These are phyloP conservation scores for Trametes cingulata DNA, from an alignment of 768 basidiomycete genomes.

Conservation along the genomic window DNA sequence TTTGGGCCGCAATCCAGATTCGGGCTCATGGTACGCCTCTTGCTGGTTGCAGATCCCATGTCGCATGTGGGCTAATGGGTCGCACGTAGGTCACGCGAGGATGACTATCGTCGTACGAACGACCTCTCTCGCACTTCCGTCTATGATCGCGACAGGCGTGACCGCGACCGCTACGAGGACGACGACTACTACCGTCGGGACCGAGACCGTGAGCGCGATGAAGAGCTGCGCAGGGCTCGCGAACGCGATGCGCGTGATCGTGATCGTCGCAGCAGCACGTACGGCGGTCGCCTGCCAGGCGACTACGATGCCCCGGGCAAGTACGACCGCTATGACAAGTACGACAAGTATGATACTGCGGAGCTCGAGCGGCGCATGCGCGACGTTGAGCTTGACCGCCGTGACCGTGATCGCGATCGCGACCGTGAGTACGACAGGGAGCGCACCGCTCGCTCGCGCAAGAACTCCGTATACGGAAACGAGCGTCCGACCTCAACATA, in stretches of 20 bases:
- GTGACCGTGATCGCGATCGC: conserved; percentile 20
- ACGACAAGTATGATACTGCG: conserved; percentile 24
- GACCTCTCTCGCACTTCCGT: conserved; percentile 34
- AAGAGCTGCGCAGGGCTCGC: conserved; percentile 55
- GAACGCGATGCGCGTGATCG: conserved; percentile 49
- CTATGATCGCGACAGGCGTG: conserved; percentile 30
- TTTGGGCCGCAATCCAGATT: conserved; percentile 39
- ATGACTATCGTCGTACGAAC: conserved; percentile 52
- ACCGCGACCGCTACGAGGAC: conserved; percentile 23
- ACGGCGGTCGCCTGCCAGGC: conserved; percentile 17
- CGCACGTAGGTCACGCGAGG: conserved; percentile 32
- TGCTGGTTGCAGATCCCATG: no score
- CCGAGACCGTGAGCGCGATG: conserved; percentile 23
- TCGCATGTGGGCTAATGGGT: no score
- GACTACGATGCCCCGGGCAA: neutral
- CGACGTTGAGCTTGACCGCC: conserved; percentile 26
- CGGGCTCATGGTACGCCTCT: neutral
- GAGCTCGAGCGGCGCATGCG: conserved; percentile 44
- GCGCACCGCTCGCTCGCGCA: conserved; percentile 22
- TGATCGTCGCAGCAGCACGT: conserved; percentile 20
- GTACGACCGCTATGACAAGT: conserved; percentile 15
- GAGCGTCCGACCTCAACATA: conserved; percentile 22
- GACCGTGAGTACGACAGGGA: conserved; percentile 22
- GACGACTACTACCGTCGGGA: conserved; percentile 39
- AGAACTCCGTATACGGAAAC: conserved; percentile 21